Evolutionary conservation across 148 eudicot species (phyloP).

Genomic region (Vaccinium vitisidaea): DNA sequence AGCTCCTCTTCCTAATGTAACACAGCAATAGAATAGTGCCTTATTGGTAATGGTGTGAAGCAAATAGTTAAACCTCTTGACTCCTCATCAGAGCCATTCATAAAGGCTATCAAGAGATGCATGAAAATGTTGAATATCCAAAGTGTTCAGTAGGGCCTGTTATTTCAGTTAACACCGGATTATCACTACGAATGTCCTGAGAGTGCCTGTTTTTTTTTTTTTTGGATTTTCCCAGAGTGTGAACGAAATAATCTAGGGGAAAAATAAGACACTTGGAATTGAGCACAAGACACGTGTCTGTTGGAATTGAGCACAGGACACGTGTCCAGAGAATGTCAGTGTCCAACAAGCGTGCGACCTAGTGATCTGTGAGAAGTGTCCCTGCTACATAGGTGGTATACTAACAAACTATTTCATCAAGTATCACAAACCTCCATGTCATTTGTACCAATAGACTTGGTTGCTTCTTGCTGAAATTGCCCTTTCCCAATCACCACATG

Average conservation of each 20-base stretch:
- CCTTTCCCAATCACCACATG: conserved; percentile 97
- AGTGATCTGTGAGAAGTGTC: no score
- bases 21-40: not conserved
- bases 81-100: not conserved
- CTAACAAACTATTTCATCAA: conserved; percentile 23
- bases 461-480: conserved; percentile 78
- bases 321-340: not conserved
- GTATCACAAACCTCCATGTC: conserved; percentile 48
- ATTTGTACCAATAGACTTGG: conserved; percentile 43
- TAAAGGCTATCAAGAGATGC: not conserved
- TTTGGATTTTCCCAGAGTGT: no score
- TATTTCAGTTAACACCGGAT: no score
- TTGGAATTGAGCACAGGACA: not conserved
- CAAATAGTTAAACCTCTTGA: not conserved
- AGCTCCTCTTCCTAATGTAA: conserved; percentile 79
- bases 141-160: no score
- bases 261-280: no score
- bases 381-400: not conserved
- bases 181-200: no score
- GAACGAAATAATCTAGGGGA: no score
- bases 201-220: no score
- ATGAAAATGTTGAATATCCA: not conserved
- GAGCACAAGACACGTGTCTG: not conserved
- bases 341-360: no score
- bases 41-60: not conserved